Evolutionary conservation across 768 basidiomycete species (phyloP), one percentile per base, ranked within the genome.

Genomic region (Lactarius akahatsu): DNA sequence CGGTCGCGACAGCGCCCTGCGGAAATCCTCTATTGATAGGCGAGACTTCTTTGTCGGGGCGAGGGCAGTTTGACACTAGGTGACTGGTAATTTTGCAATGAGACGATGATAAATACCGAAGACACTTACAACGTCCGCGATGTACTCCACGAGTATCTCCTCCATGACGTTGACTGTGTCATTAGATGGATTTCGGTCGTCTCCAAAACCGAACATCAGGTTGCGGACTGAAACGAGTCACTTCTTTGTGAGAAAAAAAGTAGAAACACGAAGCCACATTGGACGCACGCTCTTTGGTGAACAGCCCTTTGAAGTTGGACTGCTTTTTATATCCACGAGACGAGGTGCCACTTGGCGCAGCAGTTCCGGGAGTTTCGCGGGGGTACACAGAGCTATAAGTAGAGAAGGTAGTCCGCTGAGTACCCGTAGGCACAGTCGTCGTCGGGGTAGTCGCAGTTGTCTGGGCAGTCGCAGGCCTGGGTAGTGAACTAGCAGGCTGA

Each of bases 101-200:
- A 64, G 66, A 55, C 38, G 41, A 41, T 47, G 32, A 36, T 52
- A 63, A 57, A 65, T 55, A 62, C 62, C 13, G 56, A 63, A 70
- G 66, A 56, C 52, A 84, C 93, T 69, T 73, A 96, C 94, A 13
- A 96, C 83, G 72, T 97, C 94, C 38, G 88, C 86, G 70, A 97
- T 92, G 70, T 92, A 95, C 75, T 95, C 93, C 52, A 94, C 85
- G 59, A 96, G 78, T 61, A 96, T 94, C 73, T 96, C 94, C 74
- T 96, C 94, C 92, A 96, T 91, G 45, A 96, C 90, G 69, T 86
- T 89, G 32, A 95, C 91, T 0, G 91, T 91, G 71, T 97, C 94
- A 45, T 85, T 89, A 3, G 92, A 89, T 0, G 94, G 92, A 70
- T 92, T 91, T 18, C 90, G 82, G 73, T 94, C 93, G 74, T 97